Conservation (phyloP, 1,284 basidiomycete species). For the Puccinia coronata region DNA sequence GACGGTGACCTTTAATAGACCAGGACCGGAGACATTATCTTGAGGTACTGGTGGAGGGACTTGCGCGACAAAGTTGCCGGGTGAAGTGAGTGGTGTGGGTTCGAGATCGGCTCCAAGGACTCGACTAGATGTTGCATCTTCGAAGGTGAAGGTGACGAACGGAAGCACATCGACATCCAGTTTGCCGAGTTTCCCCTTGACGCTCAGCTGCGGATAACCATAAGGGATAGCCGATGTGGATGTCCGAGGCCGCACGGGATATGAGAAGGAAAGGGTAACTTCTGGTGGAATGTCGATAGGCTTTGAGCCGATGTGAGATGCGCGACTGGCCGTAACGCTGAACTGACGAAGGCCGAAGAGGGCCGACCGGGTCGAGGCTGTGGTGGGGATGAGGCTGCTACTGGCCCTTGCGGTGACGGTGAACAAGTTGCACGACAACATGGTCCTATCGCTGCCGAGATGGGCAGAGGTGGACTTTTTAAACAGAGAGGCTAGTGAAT, state of each 20-base stretch:
- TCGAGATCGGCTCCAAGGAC: constrained; percentile 51
- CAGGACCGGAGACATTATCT: constrained; percentile 13
- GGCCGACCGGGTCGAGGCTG: neutral
- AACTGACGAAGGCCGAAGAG: constrained; percentile 8
- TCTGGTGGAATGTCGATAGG: constrained; percentile 72
- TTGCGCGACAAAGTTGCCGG: constrained; percentile 50
- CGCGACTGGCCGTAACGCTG: constrained; percentile 20
- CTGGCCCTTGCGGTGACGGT: neutral
- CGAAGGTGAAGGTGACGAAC: constrained; percentile 50
- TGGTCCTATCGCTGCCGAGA: neutral
- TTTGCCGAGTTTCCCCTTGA: constrained; percentile 75
- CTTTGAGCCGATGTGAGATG: constrained; percentile 73
- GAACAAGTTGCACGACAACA: constrained; percentile 1
- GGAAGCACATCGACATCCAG: constrained; percentile 67
- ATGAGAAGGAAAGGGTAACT: constrained; percentile 64
- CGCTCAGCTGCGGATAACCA: constrained; percentile 61
- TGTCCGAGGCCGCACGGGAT: constrained; percentile 48
- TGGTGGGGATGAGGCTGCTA: neutral
- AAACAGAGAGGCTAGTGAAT: too few relatives aligned
- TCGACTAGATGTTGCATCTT: constrained; percentile 7
- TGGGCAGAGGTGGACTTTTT: too few relatives aligned
- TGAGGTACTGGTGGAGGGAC: neutral
- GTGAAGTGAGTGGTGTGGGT: constrained; percentile 52
- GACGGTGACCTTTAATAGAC: constrained; percentile 64
- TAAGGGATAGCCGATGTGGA: constrained; percentile 24